A percentile compares a stretch with the other conserved stretches of the same genome.
Conservation (phyloP, 2,329 filamentous ascomycete genomes). For the Hymenoscyphus linearis region DNA sequence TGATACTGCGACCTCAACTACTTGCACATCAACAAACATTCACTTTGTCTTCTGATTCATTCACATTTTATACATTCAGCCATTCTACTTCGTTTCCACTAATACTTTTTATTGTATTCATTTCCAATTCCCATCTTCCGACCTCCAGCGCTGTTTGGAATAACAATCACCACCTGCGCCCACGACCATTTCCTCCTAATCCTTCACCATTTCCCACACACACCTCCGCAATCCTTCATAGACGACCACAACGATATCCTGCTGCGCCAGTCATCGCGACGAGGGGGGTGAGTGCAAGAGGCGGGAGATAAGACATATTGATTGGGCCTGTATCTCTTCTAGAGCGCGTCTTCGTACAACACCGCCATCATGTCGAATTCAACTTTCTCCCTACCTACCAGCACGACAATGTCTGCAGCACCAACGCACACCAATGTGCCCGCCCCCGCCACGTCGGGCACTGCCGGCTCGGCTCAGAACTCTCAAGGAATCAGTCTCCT, state of each 20-base stretch:
- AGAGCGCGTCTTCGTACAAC: background rate
- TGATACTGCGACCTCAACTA: background rate
- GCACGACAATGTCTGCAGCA: background rate
- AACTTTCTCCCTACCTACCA: background rate
- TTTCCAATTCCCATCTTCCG: background rate
- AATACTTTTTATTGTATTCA: background rate
- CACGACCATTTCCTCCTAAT: background rate
- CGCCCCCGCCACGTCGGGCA: background rate
- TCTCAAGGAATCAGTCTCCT: slow-evolving; percentile 30
- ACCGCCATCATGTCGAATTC: slow-evolving; percentile 1
- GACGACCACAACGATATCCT: background rate
- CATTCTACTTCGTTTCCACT: too few species aligned
- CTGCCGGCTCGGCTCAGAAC: slow-evolving; percentile 20
- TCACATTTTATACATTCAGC: background rate
- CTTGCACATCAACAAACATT: background rate
- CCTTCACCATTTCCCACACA: background rate
- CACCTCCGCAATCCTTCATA: background rate
- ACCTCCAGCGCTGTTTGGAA: background rate
- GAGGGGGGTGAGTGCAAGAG: background rate
- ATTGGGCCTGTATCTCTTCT: background rate
- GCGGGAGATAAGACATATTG: background rate
- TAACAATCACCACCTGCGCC: background rate
- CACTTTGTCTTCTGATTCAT: background rate
- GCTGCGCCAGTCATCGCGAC: background rate
- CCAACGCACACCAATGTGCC: slow-evolving; percentile 1